Evolutionary conservation across 1,284 basidiomycete species (phyloP).

Genomic region (Apiotrichum brassicae): DNA sequence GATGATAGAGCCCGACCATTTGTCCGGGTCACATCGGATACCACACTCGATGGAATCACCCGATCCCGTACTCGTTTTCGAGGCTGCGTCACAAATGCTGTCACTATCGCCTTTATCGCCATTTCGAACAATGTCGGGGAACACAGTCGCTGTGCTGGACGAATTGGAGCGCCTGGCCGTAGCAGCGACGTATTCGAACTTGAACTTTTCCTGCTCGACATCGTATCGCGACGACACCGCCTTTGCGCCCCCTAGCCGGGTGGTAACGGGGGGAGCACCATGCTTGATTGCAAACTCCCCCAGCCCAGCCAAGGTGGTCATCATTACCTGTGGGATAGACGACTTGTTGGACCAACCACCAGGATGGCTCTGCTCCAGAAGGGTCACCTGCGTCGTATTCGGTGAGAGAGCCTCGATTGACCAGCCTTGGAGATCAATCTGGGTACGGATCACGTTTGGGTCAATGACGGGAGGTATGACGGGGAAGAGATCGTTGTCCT

Average conservation of each 20-base stretch:
- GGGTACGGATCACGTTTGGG: constrained; percentile 77
- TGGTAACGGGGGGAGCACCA: constrained; percentile 85
- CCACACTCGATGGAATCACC: constrained; percentile 70
- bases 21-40: constrained; percentile 86
- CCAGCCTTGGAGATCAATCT: constrained; percentile 94
- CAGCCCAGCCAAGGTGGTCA: constrained; percentile 73
- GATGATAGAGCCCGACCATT: constrained; percentile 80
- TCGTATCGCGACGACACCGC: constrained; percentile 73
- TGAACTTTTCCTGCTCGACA: constrained; percentile 73
- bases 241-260: constrained; percentile 72
- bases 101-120: not conserved
- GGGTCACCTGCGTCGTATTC: constrained; percentile 85
- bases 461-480: constrained; percentile 62
- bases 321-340: constrained; percentile 86
- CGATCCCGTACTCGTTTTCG: not conserved
- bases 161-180: constrained; percentile 52
- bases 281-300: constrained; percentile 92
- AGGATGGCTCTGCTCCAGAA: constrained; percentile 94
- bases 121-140: constrained; percentile 8
- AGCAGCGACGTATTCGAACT: constrained; percentile 75
- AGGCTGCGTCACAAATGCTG: constrained; percentile 2
- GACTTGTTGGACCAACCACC: constrained; percentile 97
- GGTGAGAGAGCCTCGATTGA: constrained; percentile 93
- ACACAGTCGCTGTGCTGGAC: constrained; percentile 41
- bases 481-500: constrained; percentile 80